Evolutionary conservation across 202 grass and related monocot species (phyloP), one percentile per base, ranked within the genome.

Genomic region (Tripidium arundinaceum): DNA sequence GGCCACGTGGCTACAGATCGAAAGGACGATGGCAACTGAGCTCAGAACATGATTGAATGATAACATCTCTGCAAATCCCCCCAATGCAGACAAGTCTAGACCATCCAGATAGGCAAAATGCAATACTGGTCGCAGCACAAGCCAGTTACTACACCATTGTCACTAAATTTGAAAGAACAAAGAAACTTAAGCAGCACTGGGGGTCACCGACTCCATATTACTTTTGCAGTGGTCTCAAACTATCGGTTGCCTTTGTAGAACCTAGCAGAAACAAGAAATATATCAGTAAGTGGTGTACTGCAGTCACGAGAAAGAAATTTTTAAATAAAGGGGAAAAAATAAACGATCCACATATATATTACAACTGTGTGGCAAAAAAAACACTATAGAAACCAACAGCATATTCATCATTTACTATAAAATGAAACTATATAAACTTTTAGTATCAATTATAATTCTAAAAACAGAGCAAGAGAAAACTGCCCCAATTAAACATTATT

Each of bases 261-360:
- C 79, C 79, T 70, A 70, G 37, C 8, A 45, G 68, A 24, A 62
- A 86, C 42, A 55, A 45, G 29, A 64, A 57, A 61, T 40, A 81
- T 5, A 34, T 81, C 34, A 84, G 71, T 52, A 5, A 27, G 4
- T 18, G 4, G 31, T 1, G 72, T 26, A 25, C 8, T 40, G 26
- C 11, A n/a, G n/a, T n/a, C n/a, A n/a, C n/a, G n/a, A n/a, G n/a
- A n/a, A n/a, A n/a, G n/a, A n/a, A n/a, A n/a, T n/a, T n/a, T n/a
- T n/a, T n/a, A n/a, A n/a, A n/a, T n/a, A n/a, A n/a, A n/a, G n/a
- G n/a, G n/a, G n/a, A n/a, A n/a, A n/a, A n/a, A n/a, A n/a, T n/a
- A n/a, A n/a, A n/a, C n/a, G n/a, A 21, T 27, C 7, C 38, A 26
- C n/a, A 36, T 27, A 65, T 11, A 27, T 5, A 27, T 12, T 26